Evolutionary conservation across 352 stramenopile genomes (phyloP), one percentile per base, ranked within the genome.

Genomic region (Globisporangium abappressorium): DNA sequence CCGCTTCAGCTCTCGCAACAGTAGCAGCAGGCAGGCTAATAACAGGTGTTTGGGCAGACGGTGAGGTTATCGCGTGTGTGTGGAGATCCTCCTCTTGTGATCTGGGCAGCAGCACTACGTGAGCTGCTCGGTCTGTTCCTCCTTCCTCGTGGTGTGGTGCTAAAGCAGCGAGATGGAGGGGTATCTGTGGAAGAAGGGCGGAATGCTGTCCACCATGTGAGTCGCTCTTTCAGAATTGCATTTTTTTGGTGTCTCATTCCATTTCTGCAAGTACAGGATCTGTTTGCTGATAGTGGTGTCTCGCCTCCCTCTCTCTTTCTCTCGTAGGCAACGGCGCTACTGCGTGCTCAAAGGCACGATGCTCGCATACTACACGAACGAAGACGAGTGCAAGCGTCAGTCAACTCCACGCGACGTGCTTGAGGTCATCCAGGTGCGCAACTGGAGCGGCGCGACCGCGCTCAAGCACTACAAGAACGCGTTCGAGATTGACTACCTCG

Each of bases 271-370:
- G 43, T 6, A 51, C 3, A 22, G 18, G 18, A 22, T 22, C 2
- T 6, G 15, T 46, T 58, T 33, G 30, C 18, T 62, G 6, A 49
- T 41, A 15, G 15, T 55, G 43, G 49, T 43, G 26, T 20, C 1
- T 28, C 34, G 14, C n/a, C 5, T 33, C 5, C 20, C 18, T 46
- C 18, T 41, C 22, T 65, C 15, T 41, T 2, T 11, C 18, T 46
- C 4, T 46, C 14, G 2, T 51, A 93, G 85, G 82, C 82, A 90
- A 57, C 81, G 82, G 9, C 74, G 84, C 64, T 94, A 84, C 62
- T 89, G 80, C 58, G 86, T 92, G 38, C 79, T 92, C 3, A 90
- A 94, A 64, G 84, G 84, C 62, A 91, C 82, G 0, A 92, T 94
- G 86, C 75, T 94, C 30, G 70, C 80, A 8, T 85, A 81, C 49